Percentiles rank a stretch among this genome's conserved stretches.
These are phyloP conservation scores for Alternaria arbusti DNA, from an alignment of 2,329 filamentous ascomycete genomes.

Conservation along the genomic window DNA sequence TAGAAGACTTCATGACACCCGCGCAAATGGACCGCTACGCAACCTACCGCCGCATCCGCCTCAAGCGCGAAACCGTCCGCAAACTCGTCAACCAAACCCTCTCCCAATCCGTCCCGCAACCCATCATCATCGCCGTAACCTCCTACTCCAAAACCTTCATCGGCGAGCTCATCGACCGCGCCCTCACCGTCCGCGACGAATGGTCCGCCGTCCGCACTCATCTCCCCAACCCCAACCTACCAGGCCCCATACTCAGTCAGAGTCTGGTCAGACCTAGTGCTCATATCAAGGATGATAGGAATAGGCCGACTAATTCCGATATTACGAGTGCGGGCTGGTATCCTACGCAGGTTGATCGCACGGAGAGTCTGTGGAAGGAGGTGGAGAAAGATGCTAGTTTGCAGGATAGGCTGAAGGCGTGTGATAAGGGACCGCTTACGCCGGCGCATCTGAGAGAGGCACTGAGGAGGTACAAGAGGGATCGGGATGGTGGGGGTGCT, in stretches of 20 bases:
- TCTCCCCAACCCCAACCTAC: constrained; percentile 40
- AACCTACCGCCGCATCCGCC: constrained; percentile 71
- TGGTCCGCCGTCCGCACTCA: constrained; percentile 63
- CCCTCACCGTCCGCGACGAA: constrained; percentile 73
- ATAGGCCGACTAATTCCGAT: constrained; percentile 37
- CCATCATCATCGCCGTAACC: constrained; percentile 76
- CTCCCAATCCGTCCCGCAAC: constrained; percentile 76
- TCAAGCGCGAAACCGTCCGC: constrained; percentile 72
- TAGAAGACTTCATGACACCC: constrained; percentile 69
- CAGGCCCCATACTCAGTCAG: constrained; percentile 29
- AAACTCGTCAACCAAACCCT: constrained; percentile 81
- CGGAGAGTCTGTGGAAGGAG: constrained; percentile 36
- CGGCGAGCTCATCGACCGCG: constrained; percentile 75
- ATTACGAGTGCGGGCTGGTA: constrained; percentile 36
- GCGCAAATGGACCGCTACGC: constrained; percentile 74
- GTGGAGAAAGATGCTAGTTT: constrained; percentile 31
- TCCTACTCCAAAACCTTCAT: constrained; percentile 79
- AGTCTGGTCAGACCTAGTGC: constrained; percentile 38
- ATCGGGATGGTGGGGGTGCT: constrained; percentile 67
- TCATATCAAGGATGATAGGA: constrained; percentile 35
- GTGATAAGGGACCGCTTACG: constrained; percentile 64
- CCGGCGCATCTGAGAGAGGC: constrained; percentile 80
- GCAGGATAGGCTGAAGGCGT: constrained; percentile 37
- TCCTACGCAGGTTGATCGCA: constrained; percentile 28
- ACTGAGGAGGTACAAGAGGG: constrained; percentile 69